A percentile compares a stretch with the other conserved stretches of the same genome.
These are phyloP conservation scores for Boletus reticuloceps DNA, from an alignment of 768 basidiomycete species.

Conservation along the genomic window DNA sequence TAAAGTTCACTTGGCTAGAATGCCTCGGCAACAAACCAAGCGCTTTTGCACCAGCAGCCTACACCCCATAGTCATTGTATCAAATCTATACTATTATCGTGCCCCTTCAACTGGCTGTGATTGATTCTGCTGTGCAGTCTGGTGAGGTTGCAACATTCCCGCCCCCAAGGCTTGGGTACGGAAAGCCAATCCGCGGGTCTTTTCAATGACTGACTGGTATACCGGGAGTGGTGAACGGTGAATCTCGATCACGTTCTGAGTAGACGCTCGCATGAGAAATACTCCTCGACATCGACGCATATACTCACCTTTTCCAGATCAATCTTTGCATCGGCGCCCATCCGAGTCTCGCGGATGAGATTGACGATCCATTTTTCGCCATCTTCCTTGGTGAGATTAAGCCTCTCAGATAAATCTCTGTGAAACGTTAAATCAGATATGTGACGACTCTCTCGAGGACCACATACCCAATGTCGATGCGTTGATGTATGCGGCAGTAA, in stretches of 20 bases:
- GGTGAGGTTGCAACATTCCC: conserved; percentile 52
- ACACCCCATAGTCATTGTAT: conserved; percentile 5
- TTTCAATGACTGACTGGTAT: conserved; percentile 94
- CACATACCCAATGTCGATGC: conserved; percentile 79
- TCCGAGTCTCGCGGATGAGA: conserved; percentile 94
- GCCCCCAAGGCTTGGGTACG: conserved; percentile 88
- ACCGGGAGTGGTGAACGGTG: conserved; percentile 85
- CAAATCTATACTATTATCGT: conserved; percentile 12
- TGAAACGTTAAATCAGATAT: background rate
- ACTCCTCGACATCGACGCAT: background rate
- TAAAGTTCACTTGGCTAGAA: background rate
- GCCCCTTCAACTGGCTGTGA: conserved; percentile 30
- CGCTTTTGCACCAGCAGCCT: conserved; percentile 3
- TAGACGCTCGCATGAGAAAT: conserved; percentile 8
- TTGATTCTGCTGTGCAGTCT: conserved; percentile 29
- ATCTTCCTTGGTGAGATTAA: conserved; percentile 92
- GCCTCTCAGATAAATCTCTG: conserved; percentile 88
- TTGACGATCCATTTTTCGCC: conserved; percentile 99
- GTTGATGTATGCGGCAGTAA: conserved; percentile 95
- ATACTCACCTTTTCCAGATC: conserved; percentile 83
- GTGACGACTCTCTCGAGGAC: background rate
- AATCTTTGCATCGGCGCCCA: conserved; percentile 97
- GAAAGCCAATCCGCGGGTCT: conserved; percentile 87
- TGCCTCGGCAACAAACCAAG: background rate
- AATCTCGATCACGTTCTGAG: conserved; percentile 94